Percentiles rank a stretch among this genome's conserved stretches.
Evolutionary conservation across 805 yeast genomes (phyloP).

Genomic region (Candida quercuum): DNA sequence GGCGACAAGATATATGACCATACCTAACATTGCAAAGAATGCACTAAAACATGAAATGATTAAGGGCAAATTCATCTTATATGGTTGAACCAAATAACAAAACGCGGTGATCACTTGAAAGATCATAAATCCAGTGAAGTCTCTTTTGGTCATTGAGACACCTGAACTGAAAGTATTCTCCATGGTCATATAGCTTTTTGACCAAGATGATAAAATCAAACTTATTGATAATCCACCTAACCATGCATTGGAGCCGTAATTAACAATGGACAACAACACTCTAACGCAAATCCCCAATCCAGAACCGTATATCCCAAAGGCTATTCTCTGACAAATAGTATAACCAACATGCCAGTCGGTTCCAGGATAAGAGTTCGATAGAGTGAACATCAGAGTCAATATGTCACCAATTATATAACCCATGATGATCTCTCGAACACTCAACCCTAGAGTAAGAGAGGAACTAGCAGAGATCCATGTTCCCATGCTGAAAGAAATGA

Average conservation of each 20-base stretch:
- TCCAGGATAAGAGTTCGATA: constrained; percentile 45
- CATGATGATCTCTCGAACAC: constrained; percentile 41
- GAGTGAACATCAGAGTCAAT: constrained; percentile 36
- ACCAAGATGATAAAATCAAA: constrained; percentile 35
- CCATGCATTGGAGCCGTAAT: constrained; percentile 42
- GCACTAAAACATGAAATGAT: constrained; percentile 20
- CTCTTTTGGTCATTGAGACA: constrained; percentile 25
- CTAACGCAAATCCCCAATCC: constrained; percentile 26
- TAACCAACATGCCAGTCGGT: constrained; percentile 43
- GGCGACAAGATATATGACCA: constrained; percentile 25
- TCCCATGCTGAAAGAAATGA: constrained; percentile 37
- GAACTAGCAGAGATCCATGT: constrained; percentile 43
- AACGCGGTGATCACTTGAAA: constrained; percentile 29
- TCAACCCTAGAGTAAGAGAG: constrained; percentile 38
- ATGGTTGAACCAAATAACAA: constrained; percentile 21
- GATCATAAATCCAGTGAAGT: constrained; percentile 28
- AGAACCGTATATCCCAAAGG: constrained; percentile 32
- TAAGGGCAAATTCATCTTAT: constrained; percentile 19
- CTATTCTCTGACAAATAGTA: constrained; percentile 11
- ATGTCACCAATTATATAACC: constrained; percentile 39
- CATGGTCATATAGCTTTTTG: constrained; percentile 30
- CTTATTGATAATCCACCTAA: constrained; percentile 38
- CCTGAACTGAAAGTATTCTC: constrained; percentile 27
- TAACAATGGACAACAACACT: constrained; percentile 40
- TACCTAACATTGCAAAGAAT: constrained; percentile 27